phyloP scores from a whole-genome alignment of 2,329 filamentous ascomycete species.

The Fusarium setosum region DNA sequence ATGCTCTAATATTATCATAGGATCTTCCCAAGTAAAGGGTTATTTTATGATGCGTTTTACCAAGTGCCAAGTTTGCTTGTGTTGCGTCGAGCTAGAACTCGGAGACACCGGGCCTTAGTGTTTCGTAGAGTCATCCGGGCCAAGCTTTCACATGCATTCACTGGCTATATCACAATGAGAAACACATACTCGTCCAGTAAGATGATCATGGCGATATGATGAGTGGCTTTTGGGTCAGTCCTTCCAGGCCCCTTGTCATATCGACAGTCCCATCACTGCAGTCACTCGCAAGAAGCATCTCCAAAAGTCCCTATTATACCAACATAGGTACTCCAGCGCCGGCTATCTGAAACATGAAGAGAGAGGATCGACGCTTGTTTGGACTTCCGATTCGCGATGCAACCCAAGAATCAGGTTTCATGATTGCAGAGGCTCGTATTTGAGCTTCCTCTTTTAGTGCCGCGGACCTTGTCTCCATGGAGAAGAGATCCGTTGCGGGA shows the following conservation, averaged over 20 bases:
- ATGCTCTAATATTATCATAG: too few species aligned
- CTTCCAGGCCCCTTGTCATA: background rate
- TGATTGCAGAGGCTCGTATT: background rate
- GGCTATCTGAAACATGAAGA: slow-evolving; percentile 32
- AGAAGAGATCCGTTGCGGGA: too few species aligned
- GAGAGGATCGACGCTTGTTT: slow-evolving; percentile 13
- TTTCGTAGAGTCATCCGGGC: too few species aligned
- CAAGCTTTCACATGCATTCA: background rate
- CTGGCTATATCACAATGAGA: background rate
- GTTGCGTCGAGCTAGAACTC: too few species aligned
- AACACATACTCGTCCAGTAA: background rate
- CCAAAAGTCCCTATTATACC: slow-evolving; percentile 7
- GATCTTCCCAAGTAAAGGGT: too few species aligned
- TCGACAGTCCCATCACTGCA: slow-evolving; percentile 13
- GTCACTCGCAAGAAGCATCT: background rate
- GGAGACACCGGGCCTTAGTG: too few species aligned
- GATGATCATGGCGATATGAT: background rate
- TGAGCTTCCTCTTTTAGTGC: background rate
- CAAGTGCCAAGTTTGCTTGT: too few species aligned
- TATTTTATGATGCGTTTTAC: too few species aligned
- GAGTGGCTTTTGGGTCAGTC: background rate
- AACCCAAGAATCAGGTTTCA: background rate
- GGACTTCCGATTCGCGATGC: slow-evolving; percentile 2
- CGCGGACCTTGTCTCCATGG: background rate
- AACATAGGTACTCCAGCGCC: slow-evolving; percentile 20